phyloP scores from a whole-genome alignment of 805 yeast genomes.

The Nakazawaea ambrosiae region DNA sequence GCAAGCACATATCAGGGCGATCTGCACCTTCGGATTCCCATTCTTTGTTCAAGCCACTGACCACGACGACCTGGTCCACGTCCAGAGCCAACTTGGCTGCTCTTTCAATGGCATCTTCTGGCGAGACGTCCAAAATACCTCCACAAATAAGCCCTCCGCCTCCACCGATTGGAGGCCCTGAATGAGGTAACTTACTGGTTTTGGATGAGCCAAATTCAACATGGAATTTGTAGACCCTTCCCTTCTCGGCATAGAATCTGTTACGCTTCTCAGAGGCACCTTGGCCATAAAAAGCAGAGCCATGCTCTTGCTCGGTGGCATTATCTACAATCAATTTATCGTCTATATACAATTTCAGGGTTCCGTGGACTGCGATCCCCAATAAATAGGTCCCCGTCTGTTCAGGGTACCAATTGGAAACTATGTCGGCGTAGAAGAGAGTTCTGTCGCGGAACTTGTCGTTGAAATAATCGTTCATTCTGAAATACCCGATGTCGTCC shows the following conservation, averaged over 20 bases:
- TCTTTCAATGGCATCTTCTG: conserved; percentile 12
- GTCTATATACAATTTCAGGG: conserved; percentile 48
- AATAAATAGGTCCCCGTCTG: conserved; percentile 41
- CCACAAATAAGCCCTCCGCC: conserved; percentile 18
- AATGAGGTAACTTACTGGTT: conserved; percentile 20
- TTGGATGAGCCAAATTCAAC: conserved; percentile 46
- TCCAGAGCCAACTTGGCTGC: conserved; percentile 28
- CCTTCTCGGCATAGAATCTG: conserved; percentile 31
- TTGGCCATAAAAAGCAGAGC: conserved; percentile 43
- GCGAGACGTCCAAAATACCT: conserved; percentile 11
- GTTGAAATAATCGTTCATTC: conserved; percentile 24
- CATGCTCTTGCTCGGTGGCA: conserved; percentile 41
- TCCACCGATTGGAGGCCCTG: conserved; percentile 12
- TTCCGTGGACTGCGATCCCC: conserved; percentile 46
- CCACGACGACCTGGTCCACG: conserved; percentile 29
- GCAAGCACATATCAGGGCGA: conserved; percentile 28
- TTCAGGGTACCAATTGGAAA: conserved; percentile 38
- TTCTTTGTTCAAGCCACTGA: conserved; percentile 30
- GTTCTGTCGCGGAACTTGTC: conserved; percentile 15
- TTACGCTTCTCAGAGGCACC: conserved; percentile 49
- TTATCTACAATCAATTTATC: conserved; percentile 50
- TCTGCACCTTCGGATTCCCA: conserved; percentile 37
- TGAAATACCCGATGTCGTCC: conserved; percentile 13
- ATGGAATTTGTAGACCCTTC: conserved; percentile 35
- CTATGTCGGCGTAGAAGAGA: conserved; percentile 36